Base-by-base conservation (phyloP, 257 asterid genomes). In the Parsonsia alboflavescens region DNA sequence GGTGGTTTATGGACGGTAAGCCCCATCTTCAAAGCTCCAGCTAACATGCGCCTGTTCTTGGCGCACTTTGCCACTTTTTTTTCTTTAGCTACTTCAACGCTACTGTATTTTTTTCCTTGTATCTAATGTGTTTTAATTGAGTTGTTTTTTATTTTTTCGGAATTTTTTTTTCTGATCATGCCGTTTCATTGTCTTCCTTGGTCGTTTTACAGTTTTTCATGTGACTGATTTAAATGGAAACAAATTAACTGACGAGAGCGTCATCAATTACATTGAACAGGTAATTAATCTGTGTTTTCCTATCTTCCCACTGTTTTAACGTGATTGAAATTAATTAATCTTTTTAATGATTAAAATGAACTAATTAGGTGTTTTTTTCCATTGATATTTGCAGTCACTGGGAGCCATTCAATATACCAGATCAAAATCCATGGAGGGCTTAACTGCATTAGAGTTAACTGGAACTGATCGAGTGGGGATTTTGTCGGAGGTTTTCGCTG, bases 1-100 rank as follows among this genome's bases (percentile, higher is more conserved):
- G 90, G 82, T 95, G 99, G 99, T 95, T 88, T 87, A 95, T 95
- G 99, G 96, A 95, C 76, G 98, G 99, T 92, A 75, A 85, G 92
- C 36, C 6, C 44, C 36, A 57, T 78, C 41, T 64, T 33, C 41
- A 53, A 46, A 36, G 39, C 16, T 70, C n/a, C 81, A 7, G 49
- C 83, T 78, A 33, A 28, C 68, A 19, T 52, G 75, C 78, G 73
- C 80, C 48, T 7, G 28, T 28, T 22, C 19, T 58, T 56, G 45
- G 13, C 70, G n/a, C 61, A 48, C 30, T 41, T 46, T 75, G 52
- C 48, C 30, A 42, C 4, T 6, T n/a, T 24, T 42, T 4, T 42
- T 21, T 10, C 33, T 42, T 69, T 33, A 26, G 17, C 64, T 57
- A 57, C 33, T 57, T 57, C 22, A 57, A 22, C 33, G 64, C 4